Base-by-base conservation (phyloP, 2,329 filamentous ascomycete genomes). In the Clonostachys solani region DNA sequence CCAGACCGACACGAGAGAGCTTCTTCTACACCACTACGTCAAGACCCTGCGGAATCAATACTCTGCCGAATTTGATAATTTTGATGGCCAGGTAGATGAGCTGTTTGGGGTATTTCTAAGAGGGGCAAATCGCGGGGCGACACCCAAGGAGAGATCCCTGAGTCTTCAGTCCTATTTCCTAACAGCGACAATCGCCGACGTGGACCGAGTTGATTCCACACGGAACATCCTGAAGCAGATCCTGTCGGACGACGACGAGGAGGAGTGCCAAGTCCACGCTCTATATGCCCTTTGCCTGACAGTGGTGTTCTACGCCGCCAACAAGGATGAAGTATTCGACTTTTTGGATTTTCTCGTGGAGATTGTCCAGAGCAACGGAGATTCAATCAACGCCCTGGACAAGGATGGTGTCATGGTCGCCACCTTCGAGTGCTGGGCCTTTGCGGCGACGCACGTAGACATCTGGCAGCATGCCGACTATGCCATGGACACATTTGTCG, bases 401-500 rank as follows among this genome's bases (percentile, higher is more conserved):
- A 85, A 84, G 53, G 81, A 76, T 1, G 73, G 74, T 4, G 80
- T 90, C 3, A 89, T 95, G 2, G 75, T 81, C 5, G 87, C 89
- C 1, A 88, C 89, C 0, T 72, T 95, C 2, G 79, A 86, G 53
- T 82, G 85, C 49, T 95, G 89, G 88, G 86, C 85, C 2, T 86
- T 92, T 53, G 77, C 95, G 6, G 87, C 87, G 6, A 91, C 87
- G 5, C 81, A 87, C 50, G 71, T 92, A 7, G 85, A 91, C 5
- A 87, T 92, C 56, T 74, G 91, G 40, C 82, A 88, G 54, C 77
- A 80, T 15, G 89, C 86, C 33, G 84, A 89, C 52, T 69, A 81
- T 29, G 86, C 88, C 15, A 79, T 94, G 56, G 87, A 94, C 46
- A 84, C 86, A 3, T 90, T 96, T 56, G 83, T 89, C 40, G 90